A percentile compares a stretch with the other conserved stretches of the same genome.
These are phyloP conservation scores for Curvularia sp. DNA, from an alignment of 2,329 filamentous ascomycete species.

Conservation along the genomic window DNA sequence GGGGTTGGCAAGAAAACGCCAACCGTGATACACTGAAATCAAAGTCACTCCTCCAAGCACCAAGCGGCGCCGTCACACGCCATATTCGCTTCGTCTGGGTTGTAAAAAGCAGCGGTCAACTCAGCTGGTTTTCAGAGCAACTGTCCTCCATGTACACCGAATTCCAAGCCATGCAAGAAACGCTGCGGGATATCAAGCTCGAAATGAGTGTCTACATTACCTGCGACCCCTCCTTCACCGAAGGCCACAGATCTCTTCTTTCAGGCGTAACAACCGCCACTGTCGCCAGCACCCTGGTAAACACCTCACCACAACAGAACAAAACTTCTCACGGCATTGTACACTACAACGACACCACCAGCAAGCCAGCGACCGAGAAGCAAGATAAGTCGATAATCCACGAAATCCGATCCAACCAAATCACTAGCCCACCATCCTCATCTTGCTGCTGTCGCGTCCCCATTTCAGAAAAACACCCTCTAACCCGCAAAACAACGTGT, in stretches of 20 bases:
- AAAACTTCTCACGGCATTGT: conserved; percentile 25
- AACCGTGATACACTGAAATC: conserved; percentile 6
- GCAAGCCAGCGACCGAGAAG: conserved; percentile 19
- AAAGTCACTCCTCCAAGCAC: conserved; percentile 27
- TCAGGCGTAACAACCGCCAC: conserved; percentile 28
- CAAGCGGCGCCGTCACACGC: conserved; percentile 53
- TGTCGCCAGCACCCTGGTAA: too few relatives aligned
- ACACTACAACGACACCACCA: conserved; percentile 27
- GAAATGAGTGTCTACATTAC: conserved; percentile 64
- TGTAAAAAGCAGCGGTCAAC: conserved; percentile 61
- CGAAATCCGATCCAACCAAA: conserved; percentile 31
- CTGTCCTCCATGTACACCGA: conserved; percentile 57
- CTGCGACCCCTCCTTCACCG: conserved; percentile 58
- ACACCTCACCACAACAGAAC: background rate
- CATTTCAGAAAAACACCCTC: conserved; percentile 49
- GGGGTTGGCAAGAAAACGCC: conserved; percentile 52
- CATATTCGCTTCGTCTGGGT: conserved; percentile 66
- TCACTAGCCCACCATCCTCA: conserved; percentile 5
- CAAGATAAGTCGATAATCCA: conserved; percentile 25
- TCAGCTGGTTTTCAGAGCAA: conserved; percentile 62
- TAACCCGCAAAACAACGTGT: conserved; percentile 37
- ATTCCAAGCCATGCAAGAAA: conserved; percentile 50
- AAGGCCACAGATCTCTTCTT: conserved; percentile 48
- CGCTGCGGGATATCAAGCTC: conserved; percentile 53
- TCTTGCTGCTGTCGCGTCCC: conserved; percentile 60